Base-by-base conservation (phyloP, 2,329 filamentous ascomycete genomes). In the Cytospora leucostoma region DNA sequence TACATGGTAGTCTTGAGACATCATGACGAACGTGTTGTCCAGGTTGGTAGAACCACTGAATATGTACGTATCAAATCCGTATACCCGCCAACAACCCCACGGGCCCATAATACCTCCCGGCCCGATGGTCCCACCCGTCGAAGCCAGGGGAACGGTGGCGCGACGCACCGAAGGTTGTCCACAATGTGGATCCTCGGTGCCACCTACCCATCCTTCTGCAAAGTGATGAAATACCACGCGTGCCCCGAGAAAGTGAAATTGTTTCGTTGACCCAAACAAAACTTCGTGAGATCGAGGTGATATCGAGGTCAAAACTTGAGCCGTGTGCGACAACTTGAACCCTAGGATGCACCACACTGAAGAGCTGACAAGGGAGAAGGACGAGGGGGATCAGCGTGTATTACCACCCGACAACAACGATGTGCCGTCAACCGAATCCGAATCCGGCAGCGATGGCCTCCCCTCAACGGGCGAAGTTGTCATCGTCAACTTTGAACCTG, bases 351-450 rank as follows among this genome's bases (percentile, higher is more conserved):
- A 59, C 33, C 34, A 59, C 56, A 47, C 61, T 52, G 35, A 32
- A 40, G 53, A 65, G 47, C 52, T 65, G 56, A 58, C 56, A 13
- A 63, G 64, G 21, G 56, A 65, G 34, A 65, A 65, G 57, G 61
- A 56, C 27, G 37, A 60, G 11, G 56, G 63, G 50, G 56, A 57
- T 17, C 47, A 58, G 15, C 49, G 19, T 1, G 5, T 32, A 38
- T 15, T 13, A 7, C 35, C 47, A 7, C 13, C 27, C 3, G 7
- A 37, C 38, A 51, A 59, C 3, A 10, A n/a, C 13, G 61, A 55
- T 0, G n/a, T n/a, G 7, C 56, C 54, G 7, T 54, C 64, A 3
- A 63, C 64, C 11, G 56, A 60, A 8, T 49, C 49, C 7, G 40
- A 50, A 44, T 50, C 57, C 11, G 52, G 49, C 4, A 65, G 44